Base-by-base conservation (phyloP, 2,329 filamentous ascomycete species). In the Helicocarpus griseus region DNA sequence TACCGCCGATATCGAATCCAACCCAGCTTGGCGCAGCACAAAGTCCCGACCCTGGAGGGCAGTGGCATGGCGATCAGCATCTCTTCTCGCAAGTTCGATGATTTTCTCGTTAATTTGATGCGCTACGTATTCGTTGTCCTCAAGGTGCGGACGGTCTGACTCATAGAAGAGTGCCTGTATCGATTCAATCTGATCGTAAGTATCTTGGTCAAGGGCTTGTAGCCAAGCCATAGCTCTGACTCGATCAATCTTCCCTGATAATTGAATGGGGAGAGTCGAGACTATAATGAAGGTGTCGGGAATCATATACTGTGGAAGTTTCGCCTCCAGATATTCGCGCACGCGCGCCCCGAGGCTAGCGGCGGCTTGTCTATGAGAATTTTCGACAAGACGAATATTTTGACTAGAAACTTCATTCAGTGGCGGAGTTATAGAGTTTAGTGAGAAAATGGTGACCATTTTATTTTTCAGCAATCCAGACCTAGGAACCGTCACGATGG, bases 181-280 rank as follows among this genome's bases (percentile, higher is more conserved):
- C 9, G 31, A 11, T 35, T 35, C 31, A 11, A 35, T 35, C n/a
- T 35, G 9, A 14, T 35, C 31, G n/a, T 35, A 35, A 11, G 31
- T 35, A 9, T 7, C 31, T 35, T 35, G 31, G 31, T 35, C 31
- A 14, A 35, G 9, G 5, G 31, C 9, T 35, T 35, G 31, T 14
- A 35, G 9, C 31, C 31, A 35, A 7, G 31, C n/a, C 31, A 11
- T 35, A 35, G 31, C 31, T 9, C 9, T 5, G 59, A 17, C 38
- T 8, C 62, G 64, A 49, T 70, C 65, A 1, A 60, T 65, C 57
- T 75, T 76, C 0, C 68, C 66, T 2, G 71, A 70, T 1, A 63
- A 59, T 1, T 67, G 54, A 1, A 64, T 52, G 0, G 73, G 73
- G 38, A 75, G 65, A 7, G 61, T 49, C 8, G 56, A 58, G 19